Conservation (phyloP, 108 stramenopile species). For the Craspedostauros australis region DNA sequence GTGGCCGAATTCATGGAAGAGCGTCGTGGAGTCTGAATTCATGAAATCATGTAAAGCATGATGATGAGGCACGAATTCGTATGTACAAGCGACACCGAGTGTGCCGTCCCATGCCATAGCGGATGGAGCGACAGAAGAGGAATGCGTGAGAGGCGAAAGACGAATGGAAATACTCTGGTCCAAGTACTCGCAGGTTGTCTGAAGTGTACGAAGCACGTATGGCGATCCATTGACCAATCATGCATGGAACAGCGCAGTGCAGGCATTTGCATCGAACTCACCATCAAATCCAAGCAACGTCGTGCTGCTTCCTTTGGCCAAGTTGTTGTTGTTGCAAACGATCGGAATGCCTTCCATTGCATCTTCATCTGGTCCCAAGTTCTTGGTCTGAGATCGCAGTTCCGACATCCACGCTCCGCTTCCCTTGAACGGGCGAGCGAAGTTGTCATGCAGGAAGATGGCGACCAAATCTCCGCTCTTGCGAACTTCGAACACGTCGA, state of each 20-base stretch:
- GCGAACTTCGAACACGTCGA: slow-evolving; percentile 68
- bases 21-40: slow-evolving; percentile 27
- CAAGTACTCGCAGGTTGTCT: no score
- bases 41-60: no score
- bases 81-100: no score
- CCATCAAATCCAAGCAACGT: slow-evolving; percentile 59
- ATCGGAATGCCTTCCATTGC: slow-evolving; percentile 51
- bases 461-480: slow-evolving; percentile 47
- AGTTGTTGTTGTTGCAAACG: slow-evolving; percentile 78
- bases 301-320: slow-evolving; percentile 50
- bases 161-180: no score
- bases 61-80: no score
- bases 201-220: no score
- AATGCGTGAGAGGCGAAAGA: no score
- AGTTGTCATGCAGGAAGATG: slow-evolving; percentile 76
- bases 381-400: slow-evolving; percentile 67
- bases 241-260: slow-evolving; percentile 55
- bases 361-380: slow-evolving; percentile 41
- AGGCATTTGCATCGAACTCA: slow-evolving; percentile 27
- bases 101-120: no score
- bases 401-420: slow-evolving; percentile 81
- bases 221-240: no score
- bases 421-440: slow-evolving; percentile 52
- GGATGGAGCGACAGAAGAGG: no score
- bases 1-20: slow-evolving; percentile 59